Base-by-base conservation (phyloP, 1,284 basidiomycete species). In the Retiboletus flavoniger region DNA sequence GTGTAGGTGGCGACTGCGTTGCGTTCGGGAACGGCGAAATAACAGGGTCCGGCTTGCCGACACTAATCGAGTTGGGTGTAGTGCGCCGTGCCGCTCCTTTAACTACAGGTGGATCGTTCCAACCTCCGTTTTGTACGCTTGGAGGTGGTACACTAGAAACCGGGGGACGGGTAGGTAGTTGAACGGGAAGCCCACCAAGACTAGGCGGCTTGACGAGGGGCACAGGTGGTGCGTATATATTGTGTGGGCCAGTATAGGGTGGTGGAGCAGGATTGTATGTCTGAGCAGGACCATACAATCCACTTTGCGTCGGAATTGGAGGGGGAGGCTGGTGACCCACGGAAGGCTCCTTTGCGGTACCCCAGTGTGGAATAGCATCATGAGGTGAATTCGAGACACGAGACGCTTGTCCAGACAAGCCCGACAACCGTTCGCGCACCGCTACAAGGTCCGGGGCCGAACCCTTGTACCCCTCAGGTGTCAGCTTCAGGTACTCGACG, bases 21-120 rank as follows among this genome's bases (percentile, higher is more conserved):
- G 78, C 78, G 61, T 91, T 93, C 8, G 93, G 91, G 85, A 98
- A 97, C 1, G 95, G 95, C 26, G 91, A 84, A 14, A 87, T 87
- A 70, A 98, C 96, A 1, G 91, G 82, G 4, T 77, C 75, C 1
- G 82, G 83, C 63, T 89, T 89, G 42, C 70, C 72, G 24, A 73
- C 60, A 49, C 70, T 76, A 8, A 78, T 66, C 2, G 81, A 75
- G 36, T 77, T 77, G 2, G 85, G 78, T 2, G 80, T 38, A 14
- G 46, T 79, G 49, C 85, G 84, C 47, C 79, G 75, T 13, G 76
- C 68, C 7, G 74, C 59, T 24, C 46, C 46, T 14, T 79, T 64
- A 8, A 75, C 72, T 6, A 47, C 29, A 2, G 93, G 93, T 0
- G 91, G 84, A 65, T 98, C 95, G 67, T 98, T 98, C 95, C 95